Conservation (phyloP, 225 moss, liverwort and hornwort species). For the Sphagnum contortum region DNA sequence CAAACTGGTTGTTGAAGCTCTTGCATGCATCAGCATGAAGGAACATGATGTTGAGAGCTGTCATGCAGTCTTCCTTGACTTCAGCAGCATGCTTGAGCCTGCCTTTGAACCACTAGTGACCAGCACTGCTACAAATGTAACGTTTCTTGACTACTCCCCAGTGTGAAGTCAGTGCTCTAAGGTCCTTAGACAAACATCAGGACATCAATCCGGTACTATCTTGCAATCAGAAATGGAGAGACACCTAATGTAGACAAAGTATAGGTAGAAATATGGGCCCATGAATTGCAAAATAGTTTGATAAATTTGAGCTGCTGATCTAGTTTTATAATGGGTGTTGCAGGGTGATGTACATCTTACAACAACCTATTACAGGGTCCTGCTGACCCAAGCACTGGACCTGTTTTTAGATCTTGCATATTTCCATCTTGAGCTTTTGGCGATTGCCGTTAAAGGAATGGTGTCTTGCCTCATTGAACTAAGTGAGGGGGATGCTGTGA, state of each 20-base stretch:
- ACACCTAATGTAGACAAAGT: too few relatives aligned
- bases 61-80: conserved; percentile 41
- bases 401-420: conserved; percentile 66
- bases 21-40: conserved; percentile 25
- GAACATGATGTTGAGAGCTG: conserved; percentile 38
- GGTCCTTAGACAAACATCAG: too few relatives aligned
- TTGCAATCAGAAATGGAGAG: too few relatives aligned
- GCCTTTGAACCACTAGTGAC: conserved; percentile 28
- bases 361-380: conserved; percentile 51
- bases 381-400: conserved; percentile 34
- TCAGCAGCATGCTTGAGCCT: conserved; percentile 26
- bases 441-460: conserved; percentile 53
- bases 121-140: conserved; percentile 27
- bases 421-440: conserved; percentile 56
- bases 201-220: too few relatives aligned
- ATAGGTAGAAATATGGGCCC: too few relatives aligned
- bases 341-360: conserved; percentile 44
- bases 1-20: conserved; percentile 51
- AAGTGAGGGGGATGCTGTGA: conserved; percentile 12
- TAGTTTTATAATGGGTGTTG: conserved; percentile 4
- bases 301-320: too few relatives aligned
- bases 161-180: too few relatives aligned
- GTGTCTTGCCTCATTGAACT: conserved; percentile 33
- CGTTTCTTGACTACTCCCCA: too few relatives aligned
- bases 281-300: too few relatives aligned